These are phyloP conservation scores for Punica granatum DNA, from an alignment of 345 rosid species.

Conservation along the genomic window DNA sequence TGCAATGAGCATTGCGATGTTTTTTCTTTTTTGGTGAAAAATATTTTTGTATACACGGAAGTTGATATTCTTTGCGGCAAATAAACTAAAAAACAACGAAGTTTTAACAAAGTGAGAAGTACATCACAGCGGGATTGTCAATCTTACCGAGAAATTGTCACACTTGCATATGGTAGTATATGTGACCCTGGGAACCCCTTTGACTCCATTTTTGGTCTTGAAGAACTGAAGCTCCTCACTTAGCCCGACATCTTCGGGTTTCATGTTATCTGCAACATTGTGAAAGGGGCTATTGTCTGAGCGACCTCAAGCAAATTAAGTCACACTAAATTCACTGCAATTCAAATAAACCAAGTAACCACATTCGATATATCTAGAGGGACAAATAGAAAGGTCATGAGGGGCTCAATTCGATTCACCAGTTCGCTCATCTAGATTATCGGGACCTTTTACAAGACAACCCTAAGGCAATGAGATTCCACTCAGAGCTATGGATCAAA, in stretches of 20 bases:
- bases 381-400: too few relatives aligned
- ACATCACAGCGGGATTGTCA: neutral
- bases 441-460: too few relatives aligned
- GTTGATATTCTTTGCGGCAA: neutral
- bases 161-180: conserved; percentile 45
- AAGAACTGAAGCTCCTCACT: conserved; percentile 35
- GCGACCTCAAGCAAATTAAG: neutral
- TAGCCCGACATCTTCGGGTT: conserved; percentile 60
- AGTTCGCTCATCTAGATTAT: too few relatives aligned
- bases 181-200: conserved; percentile 39
- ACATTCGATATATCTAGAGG: too few relatives aligned
- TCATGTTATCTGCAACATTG: conserved; percentile 37
- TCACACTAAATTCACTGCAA: too few relatives aligned
- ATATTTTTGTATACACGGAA: too few relatives aligned
- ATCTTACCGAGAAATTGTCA: conserved; percentile 43
- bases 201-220: conserved; percentile 15
- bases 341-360: too few relatives aligned
- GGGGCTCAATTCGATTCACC: too few relatives aligned
- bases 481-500: too few relatives aligned
- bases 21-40: too few relatives aligned
- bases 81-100: neutral
- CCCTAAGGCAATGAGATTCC: too few relatives aligned
- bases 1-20: too few relatives aligned
- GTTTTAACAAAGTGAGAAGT: neutral
- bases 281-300: neutral